Conservation (phyloP, 352 stramenopile genomes). For the Phytophthora constricta region DNA sequence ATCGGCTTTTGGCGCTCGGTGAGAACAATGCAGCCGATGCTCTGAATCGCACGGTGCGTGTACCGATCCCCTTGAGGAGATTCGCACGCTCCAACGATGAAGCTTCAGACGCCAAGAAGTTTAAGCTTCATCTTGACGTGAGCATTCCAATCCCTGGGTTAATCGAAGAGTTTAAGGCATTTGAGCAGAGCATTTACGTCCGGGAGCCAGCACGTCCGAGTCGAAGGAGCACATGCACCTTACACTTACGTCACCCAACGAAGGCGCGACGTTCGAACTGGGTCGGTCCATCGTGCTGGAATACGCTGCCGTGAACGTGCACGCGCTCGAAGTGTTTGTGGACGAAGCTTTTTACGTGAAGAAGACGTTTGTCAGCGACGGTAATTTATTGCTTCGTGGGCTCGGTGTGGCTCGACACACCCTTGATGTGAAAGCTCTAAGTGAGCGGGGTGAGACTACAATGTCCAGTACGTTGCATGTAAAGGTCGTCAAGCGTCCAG, state of each 20-base stretch:
- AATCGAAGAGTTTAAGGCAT: constrained; percentile 35
- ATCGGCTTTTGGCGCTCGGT: constrained; percentile 36
- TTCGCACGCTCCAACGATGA: constrained; percentile 6
- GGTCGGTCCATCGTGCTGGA: constrained; percentile 42
- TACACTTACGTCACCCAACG: constrained; percentile 29
- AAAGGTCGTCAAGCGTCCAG: constrained; percentile 7
- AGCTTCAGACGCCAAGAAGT: background rate
- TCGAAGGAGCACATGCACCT: constrained; percentile 20
- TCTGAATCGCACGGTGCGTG: constrained; percentile 45
- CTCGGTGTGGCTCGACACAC: constrained; percentile 40
- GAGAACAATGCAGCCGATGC: background rate
- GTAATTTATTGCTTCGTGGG: constrained; percentile 51
- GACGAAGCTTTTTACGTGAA: constrained; percentile 33
- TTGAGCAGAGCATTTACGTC: constrained; percentile 34
- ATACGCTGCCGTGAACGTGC: constrained; percentile 48
- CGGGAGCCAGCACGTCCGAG: constrained; percentile 13
- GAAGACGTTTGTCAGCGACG: constrained; percentile 44
- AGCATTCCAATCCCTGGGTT: constrained; percentile 25
- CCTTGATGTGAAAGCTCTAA: constrained; percentile 37
- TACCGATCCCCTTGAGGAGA: constrained; percentile 47
- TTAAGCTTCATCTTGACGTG: constrained; percentile 32
- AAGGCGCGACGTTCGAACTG: constrained; percentile 30
- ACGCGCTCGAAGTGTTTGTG: constrained; percentile 36
- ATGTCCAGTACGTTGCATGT: constrained; percentile 22
- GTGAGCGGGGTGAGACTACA: constrained; percentile 5